Percentiles rank a stretch among this genome's conserved stretches.
Evolutionary conservation across 768 basidiomycete genomes (phyloP).

Genomic region (Hemileccinum impolitum): DNA sequence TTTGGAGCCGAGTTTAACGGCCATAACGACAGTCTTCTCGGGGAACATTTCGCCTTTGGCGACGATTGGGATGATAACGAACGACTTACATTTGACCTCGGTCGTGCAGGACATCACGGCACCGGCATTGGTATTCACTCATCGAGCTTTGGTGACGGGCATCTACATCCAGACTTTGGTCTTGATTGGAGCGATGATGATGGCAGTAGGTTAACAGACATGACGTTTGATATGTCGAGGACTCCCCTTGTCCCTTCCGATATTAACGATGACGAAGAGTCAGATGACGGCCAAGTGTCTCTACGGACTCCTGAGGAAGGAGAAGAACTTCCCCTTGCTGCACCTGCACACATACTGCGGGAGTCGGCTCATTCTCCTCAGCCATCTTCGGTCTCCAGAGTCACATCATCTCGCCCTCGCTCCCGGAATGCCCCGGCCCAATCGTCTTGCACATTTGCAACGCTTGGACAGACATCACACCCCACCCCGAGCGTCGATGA

Average conservation of each 20-base stretch:
- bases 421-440: conserved; percentile 17
- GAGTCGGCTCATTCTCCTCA: neutral
- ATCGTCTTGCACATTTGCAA: neutral
- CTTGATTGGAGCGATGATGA: conserved; percentile 7
- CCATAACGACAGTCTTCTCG: conserved; percentile 25
- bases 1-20: conserved; percentile 24
- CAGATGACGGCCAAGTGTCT: conserved; percentile 25
- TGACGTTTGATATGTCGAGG: conserved; percentile 18
- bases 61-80: conserved; percentile 26
- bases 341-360: neutral
- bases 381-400: conserved; percentile 18
- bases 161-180: conserved; percentile 10
- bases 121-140: neutral
- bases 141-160: conserved; percentile 2
- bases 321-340: conserved; percentile 12
- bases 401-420: conserved; percentile 26
- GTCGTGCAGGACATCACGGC: neutral
- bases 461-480: neutral
- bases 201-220: conserved; percentile 6
- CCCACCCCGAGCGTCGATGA: conserved; percentile 1
- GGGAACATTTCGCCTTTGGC: conserved; percentile 20
- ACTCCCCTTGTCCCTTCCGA: conserved; percentile 23
- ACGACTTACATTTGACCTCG: conserved; percentile 19
- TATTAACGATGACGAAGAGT: conserved; percentile 27
- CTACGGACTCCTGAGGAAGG: conserved; percentile 27